Base-by-base conservation (phyloP, 306 rosid genomes). In the Pyrus communis region DNA sequence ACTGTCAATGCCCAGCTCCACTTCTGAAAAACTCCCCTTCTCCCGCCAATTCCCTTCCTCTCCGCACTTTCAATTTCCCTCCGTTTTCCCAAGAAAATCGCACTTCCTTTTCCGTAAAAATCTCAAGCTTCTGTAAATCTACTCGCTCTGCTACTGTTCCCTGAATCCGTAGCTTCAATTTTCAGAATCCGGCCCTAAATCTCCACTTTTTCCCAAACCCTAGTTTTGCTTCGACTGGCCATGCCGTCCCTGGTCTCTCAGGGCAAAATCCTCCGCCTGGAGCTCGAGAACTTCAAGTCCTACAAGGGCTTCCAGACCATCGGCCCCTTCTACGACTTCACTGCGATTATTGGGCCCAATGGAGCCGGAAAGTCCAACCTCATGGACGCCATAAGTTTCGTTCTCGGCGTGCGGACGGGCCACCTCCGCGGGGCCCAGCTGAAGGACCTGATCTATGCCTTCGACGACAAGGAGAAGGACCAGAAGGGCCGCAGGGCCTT, bases 311-410 rank as follows among this genome's bases (percentile, higher is more conserved):
- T 70, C 51, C 99, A 96, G 52, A 82, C 84, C 4, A 96, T 96
- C 38, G 98, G 99, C 9, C 99, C 99, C 18, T 96, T 96, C 92
- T 71, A 58, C 67, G 99, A 96, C 79, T 96, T 96, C 91, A 96
- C 99, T 38, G 98, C 98, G 27, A 88, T 96, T 1, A 92, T 96
- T 22, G 99, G 99, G 15, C 99, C 99, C 70, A 96, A 96, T 63
- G 99, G 99, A 5, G 85, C 99, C 49, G 99, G 99, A 25, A 96
- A 96, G 75, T 96, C 99, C 22, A 96, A 96, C 79, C 99, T 96
- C 66, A 96, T 96, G 99, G 99, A 96, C 78, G 99, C 99, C 10
- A 95, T 96, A 30, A 96, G 99, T 84, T 96, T 96, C 85, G 99
- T 96, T 22, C 96, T 96, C 14, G 99, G 99, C 11, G 97, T 96